phyloP scores from a whole-genome alignment of 169 alveolate species.

The Plasmodium reichenowi region DNA sequence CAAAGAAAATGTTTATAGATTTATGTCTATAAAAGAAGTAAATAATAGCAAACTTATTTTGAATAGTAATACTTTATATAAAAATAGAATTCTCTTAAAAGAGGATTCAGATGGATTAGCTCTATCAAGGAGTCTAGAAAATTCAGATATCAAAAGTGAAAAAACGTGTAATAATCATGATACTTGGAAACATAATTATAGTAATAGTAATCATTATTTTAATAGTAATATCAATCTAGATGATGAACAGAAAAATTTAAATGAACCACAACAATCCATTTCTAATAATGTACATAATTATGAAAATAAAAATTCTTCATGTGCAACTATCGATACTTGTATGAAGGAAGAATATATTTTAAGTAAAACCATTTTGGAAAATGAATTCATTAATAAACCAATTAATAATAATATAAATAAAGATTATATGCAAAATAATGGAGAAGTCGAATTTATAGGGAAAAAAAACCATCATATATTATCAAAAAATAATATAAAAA shows the following conservation, averaged over 20 bases:
- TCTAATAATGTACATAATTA: neutral
- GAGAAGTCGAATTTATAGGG: neutral
- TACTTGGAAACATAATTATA: neutral
- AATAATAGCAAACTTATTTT: constrained; percentile 34
- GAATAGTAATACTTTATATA: constrained; percentile 25
- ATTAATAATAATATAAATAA: neutral
- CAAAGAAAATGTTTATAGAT: constrained; percentile 49
- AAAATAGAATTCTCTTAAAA: neutral
- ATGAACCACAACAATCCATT: neutral
- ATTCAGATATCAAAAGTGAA: neutral
- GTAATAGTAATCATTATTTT: neutral
- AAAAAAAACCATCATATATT: neutral
- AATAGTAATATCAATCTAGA: neutral
- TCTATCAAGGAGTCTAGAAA: too few species aligned
- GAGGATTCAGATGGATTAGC: constrained; percentile 6
- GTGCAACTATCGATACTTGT: neutral
- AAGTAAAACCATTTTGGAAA: neutral
- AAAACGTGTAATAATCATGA: neutral
- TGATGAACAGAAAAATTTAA: neutral
- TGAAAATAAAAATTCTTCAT: constrained; percentile 16
- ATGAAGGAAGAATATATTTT: constrained; percentile 2
- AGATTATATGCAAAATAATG: neutral
- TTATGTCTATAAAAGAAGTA: constrained; percentile 50
- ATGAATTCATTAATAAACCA: too few species aligned
- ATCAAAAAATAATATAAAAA: neutral